Evolutionary conservation across 176 grass and related monocot genomes (phyloP).

Genomic region (Cocos nucifera): DNA sequence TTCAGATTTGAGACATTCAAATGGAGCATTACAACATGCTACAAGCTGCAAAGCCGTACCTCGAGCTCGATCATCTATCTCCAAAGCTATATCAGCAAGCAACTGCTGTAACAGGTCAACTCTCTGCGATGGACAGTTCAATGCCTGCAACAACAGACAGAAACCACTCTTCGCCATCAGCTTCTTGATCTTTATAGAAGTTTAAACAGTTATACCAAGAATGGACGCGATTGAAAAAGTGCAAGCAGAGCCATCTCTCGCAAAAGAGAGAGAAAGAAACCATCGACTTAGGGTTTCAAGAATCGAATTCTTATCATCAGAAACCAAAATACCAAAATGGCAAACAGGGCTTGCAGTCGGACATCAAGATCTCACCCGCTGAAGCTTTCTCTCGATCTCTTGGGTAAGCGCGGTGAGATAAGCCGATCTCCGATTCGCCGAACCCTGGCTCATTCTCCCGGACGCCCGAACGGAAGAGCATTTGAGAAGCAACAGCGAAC

Average conservation of each 20-base stretch:
- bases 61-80: constrained; percentile 77
- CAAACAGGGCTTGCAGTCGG: background rate
- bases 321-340: background rate
- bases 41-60: constrained; percentile 22
- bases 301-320: background rate
- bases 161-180: background rate
- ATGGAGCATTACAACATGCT: background rate
- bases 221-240: background rate
- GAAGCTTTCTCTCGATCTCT: constrained; percentile 92
- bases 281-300: background rate
- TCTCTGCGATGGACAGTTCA: constrained; percentile 50
- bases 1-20: background rate
- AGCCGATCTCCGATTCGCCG: constrained; percentile 37
- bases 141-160: constrained; percentile 35
- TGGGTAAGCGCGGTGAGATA: constrained; percentile 71
- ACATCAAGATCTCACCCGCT: constrained; percentile 37
- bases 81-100: constrained; percentile 75
- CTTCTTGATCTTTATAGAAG: background rate
- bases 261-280: constrained; percentile 1
- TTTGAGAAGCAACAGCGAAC: background rate
- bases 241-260: background rate
- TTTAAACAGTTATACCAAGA: no score
- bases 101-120: constrained; percentile 60
- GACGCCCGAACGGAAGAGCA: constrained; percentile 11
- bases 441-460: constrained; percentile 22